Evolutionary conservation across 805 yeast species (phyloP).

Genomic region (Maudiozyma bulderi): DNA sequence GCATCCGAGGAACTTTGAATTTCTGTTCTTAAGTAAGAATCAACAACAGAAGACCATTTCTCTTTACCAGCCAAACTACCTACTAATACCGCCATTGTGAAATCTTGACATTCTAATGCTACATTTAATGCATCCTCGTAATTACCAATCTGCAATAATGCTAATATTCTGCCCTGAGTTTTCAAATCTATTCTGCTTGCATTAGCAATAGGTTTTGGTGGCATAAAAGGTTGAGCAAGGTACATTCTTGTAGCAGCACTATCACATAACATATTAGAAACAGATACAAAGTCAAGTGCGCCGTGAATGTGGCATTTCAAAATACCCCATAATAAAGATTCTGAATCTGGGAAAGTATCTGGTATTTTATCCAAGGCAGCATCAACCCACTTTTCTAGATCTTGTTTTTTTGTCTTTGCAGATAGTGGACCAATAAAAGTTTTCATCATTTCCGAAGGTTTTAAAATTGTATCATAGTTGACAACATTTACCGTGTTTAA

Average conservation of each 20-base stretch:
- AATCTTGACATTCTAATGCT: slow-evolving; percentile 56
- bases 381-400: slow-evolving; percentile 59
- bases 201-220: slow-evolving; percentile 17
- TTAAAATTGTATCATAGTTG: slow-evolving; percentile 27
- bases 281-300: slow-evolving; percentile 24
- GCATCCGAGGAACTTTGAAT: slow-evolving; percentile 28
- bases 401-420: slow-evolving; percentile 51
- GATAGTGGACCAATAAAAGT: slow-evolving; percentile 45
- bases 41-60: slow-evolving; percentile 47
- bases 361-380: slow-evolving; percentile 25
- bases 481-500: slow-evolving; percentile 30
- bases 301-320: slow-evolving; percentile 20
- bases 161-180: slow-evolving; percentile 26
- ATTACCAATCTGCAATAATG: slow-evolving; percentile 49
- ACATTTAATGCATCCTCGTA: slow-evolving; percentile 54
- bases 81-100: slow-evolving; percentile 67
- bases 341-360: slow-evolving; percentile 12
- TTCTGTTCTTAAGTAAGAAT: slow-evolving; percentile 45
- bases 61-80: slow-evolving; percentile 58
- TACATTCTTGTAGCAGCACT: slow-evolving; percentile 21
- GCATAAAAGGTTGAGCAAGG: slow-evolving; percentile 15
- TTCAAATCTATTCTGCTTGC: slow-evolving; percentile 34
- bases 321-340: slow-evolving; percentile 17
- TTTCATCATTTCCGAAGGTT: slow-evolving; percentile 24
- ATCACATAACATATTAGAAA: slow-evolving; percentile 27